phyloP scores from a whole-genome alignment of 1,284 basidiomycete species.

The Takashimella koratensis region DNA sequence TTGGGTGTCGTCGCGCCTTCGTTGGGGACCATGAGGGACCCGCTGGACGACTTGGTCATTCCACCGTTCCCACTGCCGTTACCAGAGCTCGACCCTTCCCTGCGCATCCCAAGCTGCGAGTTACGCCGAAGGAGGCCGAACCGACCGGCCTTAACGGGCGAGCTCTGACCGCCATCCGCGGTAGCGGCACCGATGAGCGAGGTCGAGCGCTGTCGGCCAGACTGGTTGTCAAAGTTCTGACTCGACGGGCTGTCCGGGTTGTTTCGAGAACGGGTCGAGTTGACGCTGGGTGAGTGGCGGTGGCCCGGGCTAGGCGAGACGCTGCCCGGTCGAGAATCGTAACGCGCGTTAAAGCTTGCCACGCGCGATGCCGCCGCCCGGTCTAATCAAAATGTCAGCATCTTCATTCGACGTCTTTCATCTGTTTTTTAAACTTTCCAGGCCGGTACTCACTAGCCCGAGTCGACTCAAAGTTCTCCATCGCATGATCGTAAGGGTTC shows the following conservation, averaged over 20 bases:
- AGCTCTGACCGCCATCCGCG: background rate
- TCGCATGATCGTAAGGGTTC: conserved; percentile 30
- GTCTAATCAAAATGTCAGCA: conserved; percentile 1
- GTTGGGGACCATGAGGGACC: background rate
- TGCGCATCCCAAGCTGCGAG: background rate
- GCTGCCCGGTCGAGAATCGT: background rate
- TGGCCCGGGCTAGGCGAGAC: background rate
- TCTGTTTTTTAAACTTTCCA: background rate
- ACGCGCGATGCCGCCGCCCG: conserved; percentile 13
- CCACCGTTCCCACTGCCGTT: background rate
- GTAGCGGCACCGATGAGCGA: conserved; percentile 3
- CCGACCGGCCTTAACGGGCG: conserved; percentile 7
- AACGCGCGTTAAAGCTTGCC: conserved; percentile 19
- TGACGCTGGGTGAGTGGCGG: background rate
- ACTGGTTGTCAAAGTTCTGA: background rate
- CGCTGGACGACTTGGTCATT: background rate
- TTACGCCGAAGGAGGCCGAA: conserved; percentile 6
- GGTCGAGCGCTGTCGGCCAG: conserved; percentile 3
- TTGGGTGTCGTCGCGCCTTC: background rate
- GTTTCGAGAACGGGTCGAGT: background rate
- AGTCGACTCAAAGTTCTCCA: conserved; percentile 35
- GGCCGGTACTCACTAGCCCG: conserved; percentile 23
- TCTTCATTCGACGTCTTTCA: background rate
- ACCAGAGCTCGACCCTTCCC: background rate
- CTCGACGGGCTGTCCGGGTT: background rate